Conservation (phyloP, 176 grass and related monocot species). For the Alloteropsis semialata region DNA sequence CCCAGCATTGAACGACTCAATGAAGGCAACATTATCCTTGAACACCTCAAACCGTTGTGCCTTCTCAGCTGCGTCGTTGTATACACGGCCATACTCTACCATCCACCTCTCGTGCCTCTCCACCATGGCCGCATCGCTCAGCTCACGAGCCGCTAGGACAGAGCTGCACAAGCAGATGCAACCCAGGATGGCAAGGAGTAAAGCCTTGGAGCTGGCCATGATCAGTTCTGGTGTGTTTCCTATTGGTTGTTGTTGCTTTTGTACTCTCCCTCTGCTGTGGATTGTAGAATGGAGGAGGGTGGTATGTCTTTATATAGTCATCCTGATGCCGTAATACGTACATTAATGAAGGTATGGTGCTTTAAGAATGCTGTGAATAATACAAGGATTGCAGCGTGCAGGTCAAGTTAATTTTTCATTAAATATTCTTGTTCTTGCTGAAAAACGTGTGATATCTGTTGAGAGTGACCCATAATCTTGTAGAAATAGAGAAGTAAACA, state of each 20-base stretch:
- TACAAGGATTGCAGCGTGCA: not conserved
- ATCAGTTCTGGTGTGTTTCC: not conserved
- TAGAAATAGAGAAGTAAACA: too few species aligned
- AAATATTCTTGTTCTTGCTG: too few species aligned
- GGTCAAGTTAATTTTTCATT: not conserved
- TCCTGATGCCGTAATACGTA: not conserved
- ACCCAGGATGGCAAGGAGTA: not conserved
- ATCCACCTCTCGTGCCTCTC: constrained; percentile 22
- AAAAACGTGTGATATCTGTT: too few species aligned
- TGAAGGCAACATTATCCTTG: not conserved
- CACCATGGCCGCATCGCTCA: not conserved
- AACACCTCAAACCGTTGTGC: not conserved
- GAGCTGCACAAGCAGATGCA: not conserved
- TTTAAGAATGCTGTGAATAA: not conserved
- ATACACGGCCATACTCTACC: not conserved
- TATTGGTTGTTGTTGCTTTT: not conserved
- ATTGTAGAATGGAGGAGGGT: not conserved
- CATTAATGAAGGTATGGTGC: not conserved
- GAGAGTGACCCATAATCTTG: too few species aligned
- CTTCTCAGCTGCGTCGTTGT: not conserved
- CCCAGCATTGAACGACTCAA: not conserved
- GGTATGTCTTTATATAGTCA: not conserved
- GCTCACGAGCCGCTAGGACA: not conserved
- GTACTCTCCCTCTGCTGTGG: not conserved
- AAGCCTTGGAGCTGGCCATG: constrained; percentile 35